A percentile compares a stretch with the other conserved stretches of the same genome.
phyloP scores from a whole-genome alignment of 306 rosid species.

The Bauhinia variegata region DNA sequence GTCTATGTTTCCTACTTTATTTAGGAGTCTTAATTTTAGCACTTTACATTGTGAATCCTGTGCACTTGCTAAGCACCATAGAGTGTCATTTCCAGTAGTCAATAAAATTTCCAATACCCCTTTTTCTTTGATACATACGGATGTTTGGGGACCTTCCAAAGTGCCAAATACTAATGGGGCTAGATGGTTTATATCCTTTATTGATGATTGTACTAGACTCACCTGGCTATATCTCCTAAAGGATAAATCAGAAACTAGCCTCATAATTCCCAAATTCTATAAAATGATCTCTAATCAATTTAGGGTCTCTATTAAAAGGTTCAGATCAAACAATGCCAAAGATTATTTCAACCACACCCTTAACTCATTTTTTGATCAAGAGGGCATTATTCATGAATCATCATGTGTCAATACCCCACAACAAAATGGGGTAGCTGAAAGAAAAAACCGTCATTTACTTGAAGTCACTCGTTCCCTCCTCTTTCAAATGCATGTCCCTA shows the following conservation, averaged over 20 bases:
- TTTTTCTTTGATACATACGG: slow-evolving; percentile 1
- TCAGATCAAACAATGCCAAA: neutral
- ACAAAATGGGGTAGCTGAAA: too few relatives aligned
- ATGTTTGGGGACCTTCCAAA: neutral
- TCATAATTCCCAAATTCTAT: neutral
- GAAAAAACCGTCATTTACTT: too few relatives aligned
- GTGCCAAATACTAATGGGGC: neutral
- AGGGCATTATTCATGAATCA: neutral
- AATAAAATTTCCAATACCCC: neutral
- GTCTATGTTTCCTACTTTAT: neutral
- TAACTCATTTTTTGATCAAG: neutral
- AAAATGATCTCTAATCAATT: neutral
- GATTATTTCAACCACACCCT: neutral
- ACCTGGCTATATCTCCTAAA: slow-evolving; percentile 9
- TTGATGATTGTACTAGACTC: slow-evolving; percentile 19
- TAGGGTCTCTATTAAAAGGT: too few relatives aligned
- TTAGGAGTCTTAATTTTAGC: too few relatives aligned
- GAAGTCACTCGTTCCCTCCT: too few relatives aligned
- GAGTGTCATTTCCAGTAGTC: neutral
- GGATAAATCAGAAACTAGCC: neutral
- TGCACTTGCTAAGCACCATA: neutral
- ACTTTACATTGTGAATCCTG: neutral
- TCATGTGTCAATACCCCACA: too few relatives aligned
- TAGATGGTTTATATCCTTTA: slow-evolving; percentile 6
- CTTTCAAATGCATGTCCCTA: neutral